These are phyloP conservation scores for Priceomyces haplophilus DNA, from an alignment of 805 yeast genomes.

Conservation along the genomic window DNA sequence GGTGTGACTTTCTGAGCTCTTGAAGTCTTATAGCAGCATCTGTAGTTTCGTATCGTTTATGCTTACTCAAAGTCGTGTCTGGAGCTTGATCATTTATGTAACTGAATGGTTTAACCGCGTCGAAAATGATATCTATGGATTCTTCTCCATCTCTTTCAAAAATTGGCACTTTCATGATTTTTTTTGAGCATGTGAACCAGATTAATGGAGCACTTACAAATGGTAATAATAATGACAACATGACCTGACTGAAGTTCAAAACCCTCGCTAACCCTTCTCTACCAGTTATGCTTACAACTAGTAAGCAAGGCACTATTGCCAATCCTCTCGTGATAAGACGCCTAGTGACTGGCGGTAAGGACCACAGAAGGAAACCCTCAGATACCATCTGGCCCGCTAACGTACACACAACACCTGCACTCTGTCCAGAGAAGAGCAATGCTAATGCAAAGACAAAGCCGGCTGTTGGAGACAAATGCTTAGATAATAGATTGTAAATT, in stretches of 20 bases:
- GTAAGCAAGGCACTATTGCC: constrained; percentile 80
- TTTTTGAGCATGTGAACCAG: constrained; percentile 69
- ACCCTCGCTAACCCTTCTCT: constrained; percentile 76
- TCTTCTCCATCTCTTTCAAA: constrained; percentile 30
- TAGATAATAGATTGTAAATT: constrained; percentile 66
- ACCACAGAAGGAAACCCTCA: constrained; percentile 83
- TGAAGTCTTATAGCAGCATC: constrained; percentile 42
- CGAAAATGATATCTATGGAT: constrained; percentile 19
- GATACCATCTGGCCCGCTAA: constrained; percentile 91
- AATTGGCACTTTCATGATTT: constrained; percentile 58
- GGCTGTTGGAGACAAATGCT: constrained; percentile 77
- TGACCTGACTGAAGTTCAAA: constrained; percentile 80
- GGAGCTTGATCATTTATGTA: neutral
- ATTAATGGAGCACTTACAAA: constrained; percentile 86
- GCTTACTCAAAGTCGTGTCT: constrained; percentile 2
- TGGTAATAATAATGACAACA: constrained; percentile 75
- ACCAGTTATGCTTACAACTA: constrained; percentile 71
- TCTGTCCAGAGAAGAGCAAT: constrained; percentile 84
- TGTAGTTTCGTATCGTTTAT: constrained; percentile 25
- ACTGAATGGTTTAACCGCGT: constrained; percentile 4
- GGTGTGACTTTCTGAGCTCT: constrained; percentile 39
- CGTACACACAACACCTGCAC: constrained; percentile 93
- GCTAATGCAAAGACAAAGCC: constrained; percentile 89
- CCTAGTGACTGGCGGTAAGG: constrained; percentile 77
- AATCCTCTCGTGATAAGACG: constrained; percentile 76